Conservation (phyloP, 768 basidiomycete species). For the Termitomyces sp. region DNA sequence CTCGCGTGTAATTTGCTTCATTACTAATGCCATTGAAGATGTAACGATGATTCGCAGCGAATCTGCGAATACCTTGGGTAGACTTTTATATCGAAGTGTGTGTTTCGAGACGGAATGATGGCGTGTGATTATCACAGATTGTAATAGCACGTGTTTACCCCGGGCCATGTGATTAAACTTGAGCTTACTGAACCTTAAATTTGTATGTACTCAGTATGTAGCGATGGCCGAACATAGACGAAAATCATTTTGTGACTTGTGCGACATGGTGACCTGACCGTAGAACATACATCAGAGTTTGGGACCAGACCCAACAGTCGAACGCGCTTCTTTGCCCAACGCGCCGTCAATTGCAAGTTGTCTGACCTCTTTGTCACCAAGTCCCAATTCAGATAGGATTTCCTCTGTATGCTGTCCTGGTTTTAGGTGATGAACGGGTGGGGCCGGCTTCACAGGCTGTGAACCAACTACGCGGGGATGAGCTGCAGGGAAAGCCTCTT, state of each 20-base stretch:
- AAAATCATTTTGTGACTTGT: too few relatives aligned
- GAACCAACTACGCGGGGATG: slow-evolving; percentile 40
- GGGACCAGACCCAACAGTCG: slow-evolving; percentile 12
- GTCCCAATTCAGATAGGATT: slow-evolving; percentile 46
- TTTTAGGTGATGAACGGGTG: slow-evolving; percentile 18
- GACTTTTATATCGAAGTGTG: too few relatives aligned
- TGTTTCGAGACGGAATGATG: neutral
- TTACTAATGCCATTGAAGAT: slow-evolving; percentile 21
- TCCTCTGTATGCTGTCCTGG: slow-evolving; percentile 52
- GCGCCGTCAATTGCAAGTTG: slow-evolving; percentile 41
- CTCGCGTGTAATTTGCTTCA: slow-evolving; percentile 45
- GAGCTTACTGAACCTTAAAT: too few relatives aligned
- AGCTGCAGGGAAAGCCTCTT: slow-evolving; percentile 36
- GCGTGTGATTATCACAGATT: slow-evolving; percentile 2
- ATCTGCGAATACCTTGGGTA: neutral
- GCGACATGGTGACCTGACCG: neutral
- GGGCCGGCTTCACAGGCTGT: slow-evolving; percentile 12
- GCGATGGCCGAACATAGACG: neutral
- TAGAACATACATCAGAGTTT: slow-evolving; percentile 9
- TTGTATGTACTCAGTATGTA: too few relatives aligned
- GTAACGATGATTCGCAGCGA: neutral
- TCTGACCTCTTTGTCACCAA: slow-evolving; percentile 33
- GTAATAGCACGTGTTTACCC: slow-evolving; percentile 3
- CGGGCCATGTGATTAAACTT: neutral
- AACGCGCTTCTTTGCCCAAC: slow-evolving; percentile 28